A percentile compares a stretch with the other conserved stretches of the same genome.
These are phyloP conservation scores for Chrysochromulina parva DNA, from an alignment of 78 protist species.

Conservation along the genomic window DNA sequence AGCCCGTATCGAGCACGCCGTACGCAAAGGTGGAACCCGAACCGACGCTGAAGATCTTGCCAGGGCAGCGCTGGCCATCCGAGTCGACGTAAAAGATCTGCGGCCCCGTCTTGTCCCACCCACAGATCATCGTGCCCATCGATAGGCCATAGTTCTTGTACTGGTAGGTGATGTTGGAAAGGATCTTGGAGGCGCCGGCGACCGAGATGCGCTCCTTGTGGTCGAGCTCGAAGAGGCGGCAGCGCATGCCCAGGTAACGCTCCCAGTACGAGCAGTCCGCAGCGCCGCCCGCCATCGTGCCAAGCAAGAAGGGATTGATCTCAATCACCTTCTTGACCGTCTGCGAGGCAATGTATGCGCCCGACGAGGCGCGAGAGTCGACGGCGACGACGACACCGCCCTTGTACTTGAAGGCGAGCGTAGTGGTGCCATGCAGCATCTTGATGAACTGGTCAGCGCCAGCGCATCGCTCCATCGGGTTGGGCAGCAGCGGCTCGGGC, in stretches of 20 bases:
- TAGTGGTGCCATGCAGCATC: slow-evolving; percentile 98
- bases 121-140: slow-evolving; percentile 99
- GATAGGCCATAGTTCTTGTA: slow-evolving; percentile 95
- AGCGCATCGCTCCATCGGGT: neutral
- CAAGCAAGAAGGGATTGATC: slow-evolving; percentile 95
- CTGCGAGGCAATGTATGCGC: slow-evolving; percentile 92
- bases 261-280: slow-evolving; percentile 99
- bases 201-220: slow-evolving; percentile 93
- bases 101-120: slow-evolving; percentile 89
- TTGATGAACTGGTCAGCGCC: slow-evolving; percentile 32
- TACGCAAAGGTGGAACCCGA: slow-evolving; percentile 99
- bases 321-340: slow-evolving; percentile 98
- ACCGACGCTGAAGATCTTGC: slow-evolving; percentile 94
- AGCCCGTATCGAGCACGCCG: slow-evolving; percentile 98
- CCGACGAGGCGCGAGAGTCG: slow-evolving; percentile 97
- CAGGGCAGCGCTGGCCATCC: slow-evolving; percentile 55
- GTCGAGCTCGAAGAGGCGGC: slow-evolving; percentile 75
- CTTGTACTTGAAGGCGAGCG: slow-evolving; percentile 92
- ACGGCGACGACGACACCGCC: slow-evolving; percentile 95
- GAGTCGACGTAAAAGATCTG: neutral
- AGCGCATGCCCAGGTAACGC: slow-evolving; percentile 88
- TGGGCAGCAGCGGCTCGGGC: neutral
- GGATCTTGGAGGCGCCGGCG: slow-evolving; percentile 98
- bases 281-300: slow-evolving; percentile 99
- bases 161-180: slow-evolving; percentile 90